phyloP scores from a whole-genome alignment of 495 filamentous ascomycete genomes.

The Podospora bellae-mahoneyi region DNA sequence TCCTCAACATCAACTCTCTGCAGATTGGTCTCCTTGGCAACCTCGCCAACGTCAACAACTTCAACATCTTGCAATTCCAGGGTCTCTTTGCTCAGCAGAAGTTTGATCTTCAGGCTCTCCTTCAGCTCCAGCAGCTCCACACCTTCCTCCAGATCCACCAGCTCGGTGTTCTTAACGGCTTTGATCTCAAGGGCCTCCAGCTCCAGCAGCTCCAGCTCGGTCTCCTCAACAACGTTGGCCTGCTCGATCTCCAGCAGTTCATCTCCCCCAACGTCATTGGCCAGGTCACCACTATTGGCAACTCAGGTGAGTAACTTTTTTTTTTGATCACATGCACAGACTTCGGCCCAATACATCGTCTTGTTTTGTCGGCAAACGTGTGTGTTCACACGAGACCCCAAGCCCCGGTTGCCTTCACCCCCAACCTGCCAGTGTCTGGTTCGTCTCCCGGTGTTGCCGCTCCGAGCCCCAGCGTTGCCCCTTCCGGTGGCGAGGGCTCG shows the following conservation, averaged over 20 bases:
- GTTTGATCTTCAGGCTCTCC: slow-evolving; percentile 40
- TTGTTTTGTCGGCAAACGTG: slow-evolving; percentile 14
- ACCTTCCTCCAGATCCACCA: slow-evolving; percentile 40
- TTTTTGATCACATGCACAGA: slow-evolving; percentile 8
- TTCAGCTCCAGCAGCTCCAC: slow-evolving; percentile 45
- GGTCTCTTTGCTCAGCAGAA: slow-evolving; percentile 34
- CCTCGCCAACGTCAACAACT: slow-evolving; percentile 41
- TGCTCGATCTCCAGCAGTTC: slow-evolving; percentile 39
- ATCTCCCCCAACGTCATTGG: slow-evolving; percentile 34
- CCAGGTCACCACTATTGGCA: slow-evolving; percentile 40
- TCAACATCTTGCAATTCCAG: slow-evolving; percentile 40
- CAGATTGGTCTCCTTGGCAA: slow-evolving; percentile 40
- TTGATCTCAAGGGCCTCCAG: slow-evolving; percentile 41
- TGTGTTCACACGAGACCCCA: slow-evolving; percentile 23
- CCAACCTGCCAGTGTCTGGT: slow-evolving; percentile 6
- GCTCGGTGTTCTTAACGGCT: slow-evolving; percentile 44
- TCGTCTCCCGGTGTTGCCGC: slow-evolving; percentile 5
- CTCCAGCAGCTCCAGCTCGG: slow-evolving; percentile 41
- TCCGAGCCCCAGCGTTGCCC: slow-evolving; percentile 7
- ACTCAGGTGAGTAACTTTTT: slow-evolving; percentile 27
- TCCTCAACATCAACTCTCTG: slow-evolving; percentile 44
- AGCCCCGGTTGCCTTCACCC: slow-evolving; percentile 15
- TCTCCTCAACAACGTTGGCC: slow-evolving; percentile 37
- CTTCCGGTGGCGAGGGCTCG: slow-evolving; percentile 3
- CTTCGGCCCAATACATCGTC: neutral